These are phyloP conservation scores for Candida sp. DNA, from an alignment of 1,139 yeast genomes.

Conservation along the genomic window DNA sequence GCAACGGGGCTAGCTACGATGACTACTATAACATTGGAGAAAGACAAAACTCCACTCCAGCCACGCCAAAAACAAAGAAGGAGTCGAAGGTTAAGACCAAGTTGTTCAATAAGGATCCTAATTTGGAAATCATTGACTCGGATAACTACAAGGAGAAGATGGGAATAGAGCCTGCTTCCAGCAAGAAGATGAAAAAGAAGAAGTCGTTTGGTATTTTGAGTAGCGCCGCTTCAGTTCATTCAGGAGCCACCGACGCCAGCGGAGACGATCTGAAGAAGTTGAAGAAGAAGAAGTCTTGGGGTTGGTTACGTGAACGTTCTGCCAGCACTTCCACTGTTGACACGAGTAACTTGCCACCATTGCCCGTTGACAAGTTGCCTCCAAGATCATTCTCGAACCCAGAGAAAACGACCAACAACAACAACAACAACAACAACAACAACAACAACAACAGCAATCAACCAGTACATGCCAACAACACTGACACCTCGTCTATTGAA, in stretches of 20 bases:
- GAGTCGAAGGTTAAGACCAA: slow-evolving; percentile 17
- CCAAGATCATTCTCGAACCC: slow-evolving; percentile 42
- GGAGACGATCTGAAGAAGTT: slow-evolving; percentile 25
- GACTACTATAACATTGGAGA: slow-evolving; percentile 5
- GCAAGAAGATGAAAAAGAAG: slow-evolving; percentile 18
- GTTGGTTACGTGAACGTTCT: slow-evolving; percentile 44
- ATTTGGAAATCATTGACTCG: slow-evolving; percentile 18
- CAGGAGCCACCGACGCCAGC: neutral
- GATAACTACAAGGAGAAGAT: slow-evolving; percentile 14
- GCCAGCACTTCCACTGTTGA: slow-evolving; percentile 34
- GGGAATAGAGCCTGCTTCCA: slow-evolving; percentile 21
- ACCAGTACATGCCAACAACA: neutral
- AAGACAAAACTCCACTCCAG: neutral
- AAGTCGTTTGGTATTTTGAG: slow-evolving; percentile 27
- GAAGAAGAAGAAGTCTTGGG: slow-evolving; percentile 45
- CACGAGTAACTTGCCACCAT: slow-evolving; percentile 21
- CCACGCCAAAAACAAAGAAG: slow-evolving; percentile 7
- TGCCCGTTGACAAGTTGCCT: slow-evolving; percentile 22
- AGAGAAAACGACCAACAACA: slow-evolving; percentile 16
- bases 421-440: neutral
- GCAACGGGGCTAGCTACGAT: slow-evolving; percentile 3
- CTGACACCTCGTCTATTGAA: neutral
- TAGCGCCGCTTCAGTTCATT: neutral
- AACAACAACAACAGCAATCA: neutral
- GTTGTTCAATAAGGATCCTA: slow-evolving; percentile 15